These are phyloP conservation scores for Candida schatavii DNA, from an alignment of 805 yeast genomes.

Conservation along the genomic window DNA sequence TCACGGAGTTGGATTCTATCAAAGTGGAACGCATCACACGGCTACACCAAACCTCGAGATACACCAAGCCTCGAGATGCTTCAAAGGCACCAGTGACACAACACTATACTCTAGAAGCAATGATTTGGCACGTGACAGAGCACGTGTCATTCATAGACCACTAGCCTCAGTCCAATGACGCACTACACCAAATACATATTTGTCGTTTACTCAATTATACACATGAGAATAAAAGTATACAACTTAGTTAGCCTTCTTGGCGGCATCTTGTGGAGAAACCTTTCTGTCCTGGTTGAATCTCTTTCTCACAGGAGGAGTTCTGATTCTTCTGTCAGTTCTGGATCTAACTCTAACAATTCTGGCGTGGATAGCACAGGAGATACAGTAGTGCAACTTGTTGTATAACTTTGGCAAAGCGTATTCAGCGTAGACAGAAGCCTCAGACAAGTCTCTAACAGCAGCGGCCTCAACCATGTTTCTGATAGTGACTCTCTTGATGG, in stretches of 20 bases:
- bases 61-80: no score
- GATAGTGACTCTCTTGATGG: conserved; percentile 99
- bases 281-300: conserved; percentile 96
- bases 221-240: conserved; percentile 6
- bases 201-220: conserved; percentile 6
- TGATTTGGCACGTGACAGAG: no score
- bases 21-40: no score
- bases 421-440: conserved; percentile 98
- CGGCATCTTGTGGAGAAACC: conserved; percentile 96
- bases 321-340: conserved; percentile 96
- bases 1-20: no score
- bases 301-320: conserved; percentile 99
- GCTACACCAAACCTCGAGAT: no score
- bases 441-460: conserved; percentile 99
- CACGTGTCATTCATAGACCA: no score
- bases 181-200: no score
- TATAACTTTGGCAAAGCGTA: conserved; percentile 99
- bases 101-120: no score
- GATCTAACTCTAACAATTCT: conserved; percentile 99
- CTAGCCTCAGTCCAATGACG: no score
- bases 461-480: conserved; percentile 99
- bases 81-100: no score
- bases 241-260: conserved; percentile 71
- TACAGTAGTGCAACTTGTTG: conserved; percentile 99
- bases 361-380: conserved; percentile 99